phyloP scores from a whole-genome alignment of 2,329 filamentous ascomycete species.

The Pseudogymnoascus sp. region DNA sequence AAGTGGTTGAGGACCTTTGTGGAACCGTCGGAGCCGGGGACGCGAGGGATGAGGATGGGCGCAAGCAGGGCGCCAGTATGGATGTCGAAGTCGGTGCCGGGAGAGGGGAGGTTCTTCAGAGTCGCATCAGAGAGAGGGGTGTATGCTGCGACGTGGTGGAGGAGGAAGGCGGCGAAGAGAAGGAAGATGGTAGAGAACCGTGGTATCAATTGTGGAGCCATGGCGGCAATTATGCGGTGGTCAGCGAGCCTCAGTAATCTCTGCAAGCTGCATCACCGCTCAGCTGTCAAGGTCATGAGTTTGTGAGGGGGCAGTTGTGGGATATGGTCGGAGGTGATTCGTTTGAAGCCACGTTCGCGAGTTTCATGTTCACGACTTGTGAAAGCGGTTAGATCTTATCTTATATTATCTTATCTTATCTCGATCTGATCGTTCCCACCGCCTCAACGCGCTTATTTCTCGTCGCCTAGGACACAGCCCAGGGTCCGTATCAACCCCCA shows the following conservation, averaged over 20 bases:
- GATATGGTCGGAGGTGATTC: neutral
- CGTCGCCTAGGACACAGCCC: neutral
- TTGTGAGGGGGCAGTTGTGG: neutral
- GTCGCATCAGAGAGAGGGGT: constrained; percentile 63
- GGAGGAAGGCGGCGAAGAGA: neutral
- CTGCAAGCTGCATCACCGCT: neutral
- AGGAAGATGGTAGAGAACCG: neutral
- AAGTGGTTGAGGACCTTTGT: constrained; percentile 71
- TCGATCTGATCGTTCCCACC: neutral
- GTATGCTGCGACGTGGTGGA: constrained; percentile 17
- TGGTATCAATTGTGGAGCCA: neutral
- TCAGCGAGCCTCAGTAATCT: neutral
- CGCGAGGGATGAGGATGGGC: constrained; percentile 79
- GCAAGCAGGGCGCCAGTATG: constrained; percentile 67
- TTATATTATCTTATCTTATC: neutral
- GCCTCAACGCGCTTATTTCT: neutral
- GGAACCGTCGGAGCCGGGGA: constrained; percentile 77
- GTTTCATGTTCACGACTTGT: neutral
- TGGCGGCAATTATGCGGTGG: neutral
- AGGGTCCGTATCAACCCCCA: neutral
- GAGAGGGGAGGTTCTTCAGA: constrained; percentile 63
- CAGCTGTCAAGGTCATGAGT: neutral
- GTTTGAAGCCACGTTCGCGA: neutral
- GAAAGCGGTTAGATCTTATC: neutral
- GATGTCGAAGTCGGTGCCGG: constrained; percentile 71